phyloP scores from a whole-genome alignment of 2,329 filamentous ascomycete species.

The Leptographium radiaticola region DNA sequence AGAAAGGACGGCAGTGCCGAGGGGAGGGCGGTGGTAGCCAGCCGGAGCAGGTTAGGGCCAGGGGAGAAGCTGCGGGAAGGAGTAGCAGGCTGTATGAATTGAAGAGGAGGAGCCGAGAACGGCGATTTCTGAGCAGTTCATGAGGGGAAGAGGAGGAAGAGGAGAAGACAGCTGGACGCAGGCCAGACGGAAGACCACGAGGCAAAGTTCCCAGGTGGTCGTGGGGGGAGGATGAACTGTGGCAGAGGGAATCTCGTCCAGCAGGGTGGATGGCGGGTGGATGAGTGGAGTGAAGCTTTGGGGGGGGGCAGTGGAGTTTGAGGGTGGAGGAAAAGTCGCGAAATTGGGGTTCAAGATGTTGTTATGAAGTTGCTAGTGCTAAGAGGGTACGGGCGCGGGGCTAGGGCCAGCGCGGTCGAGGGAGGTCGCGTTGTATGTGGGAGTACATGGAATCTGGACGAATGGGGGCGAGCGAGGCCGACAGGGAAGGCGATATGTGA shows the following conservation, averaged over 20 bases:
- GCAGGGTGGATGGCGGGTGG: conserved; percentile 3
- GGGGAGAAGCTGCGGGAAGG: background rate
- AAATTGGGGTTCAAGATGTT: background rate
- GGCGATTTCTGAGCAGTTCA: background rate
- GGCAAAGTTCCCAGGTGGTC: background rate
- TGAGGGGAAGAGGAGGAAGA: background rate
- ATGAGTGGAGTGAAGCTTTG: no score
- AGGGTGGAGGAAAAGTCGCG: background rate
- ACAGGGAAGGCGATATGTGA: background rate
- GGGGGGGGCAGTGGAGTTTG: background rate
- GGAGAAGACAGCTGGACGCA: conserved; percentile 1
- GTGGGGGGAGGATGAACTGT: background rate
- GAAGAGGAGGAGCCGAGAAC: background rate
- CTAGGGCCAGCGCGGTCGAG: background rate
- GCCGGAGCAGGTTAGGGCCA: background rate
- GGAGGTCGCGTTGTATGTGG: background rate
- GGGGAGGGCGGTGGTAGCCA: background rate
- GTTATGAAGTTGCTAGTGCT: background rate
- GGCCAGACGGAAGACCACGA: background rate
- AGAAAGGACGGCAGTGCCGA: background rate
- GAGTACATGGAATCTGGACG: background rate
- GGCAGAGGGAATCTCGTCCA: conserved; percentile 1
- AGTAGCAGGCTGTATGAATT: background rate
- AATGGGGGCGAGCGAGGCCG: background rate
- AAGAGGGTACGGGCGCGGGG: background rate